Evolutionary conservation across 805 yeast genomes (phyloP).

Genomic region (Ogataea degrootiae): DNA sequence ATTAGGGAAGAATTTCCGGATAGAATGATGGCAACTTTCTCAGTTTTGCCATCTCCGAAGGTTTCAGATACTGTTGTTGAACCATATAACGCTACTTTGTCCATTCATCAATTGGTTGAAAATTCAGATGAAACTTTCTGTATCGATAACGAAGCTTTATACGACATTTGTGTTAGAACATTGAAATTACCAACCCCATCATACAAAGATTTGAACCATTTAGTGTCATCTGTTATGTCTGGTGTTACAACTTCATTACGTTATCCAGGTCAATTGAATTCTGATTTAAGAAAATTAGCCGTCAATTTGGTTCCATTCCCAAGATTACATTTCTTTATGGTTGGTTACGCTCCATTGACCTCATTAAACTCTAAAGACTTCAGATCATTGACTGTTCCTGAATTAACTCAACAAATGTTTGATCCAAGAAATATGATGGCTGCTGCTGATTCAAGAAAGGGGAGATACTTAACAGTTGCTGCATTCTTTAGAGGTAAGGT

Average conservation of each 20-base stretch:
- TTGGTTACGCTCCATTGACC: slow-evolving; percentile 89
- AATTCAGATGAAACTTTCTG: slow-evolving; percentile 91
- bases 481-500: slow-evolving; percentile 94
- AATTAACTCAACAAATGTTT: slow-evolving; percentile 89
- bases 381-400: slow-evolving; percentile 82
- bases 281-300: slow-evolving; percentile 88
- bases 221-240: slow-evolving; percentile 89
- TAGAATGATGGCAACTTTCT: slow-evolving; percentile 93
- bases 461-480: slow-evolving; percentile 88
- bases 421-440: slow-evolving; percentile 95
- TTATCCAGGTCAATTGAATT: slow-evolving; percentile 92
- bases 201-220: slow-evolving; percentile 71
- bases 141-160: slow-evolving; percentile 90
- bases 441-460: slow-evolving; percentile 85
- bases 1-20: slow-evolving; percentile 92
- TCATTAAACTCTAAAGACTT: slow-evolving; percentile 77
- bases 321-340: slow-evolving; percentile 92
- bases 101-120: slow-evolving; percentile 88
- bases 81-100: slow-evolving; percentile 90
- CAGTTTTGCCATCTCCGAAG: slow-evolving; percentile 89
- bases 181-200: slow-evolving; percentile 76
- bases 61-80: slow-evolving; percentile 92
- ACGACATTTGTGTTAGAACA: slow-evolving; percentile 83
- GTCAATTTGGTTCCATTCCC: slow-evolving; percentile 95
- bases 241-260: slow-evolving; percentile 93